Base-by-base conservation (phyloP, 2,329 filamentous ascomycete species). In the Erysiphe pulchra region DNA sequence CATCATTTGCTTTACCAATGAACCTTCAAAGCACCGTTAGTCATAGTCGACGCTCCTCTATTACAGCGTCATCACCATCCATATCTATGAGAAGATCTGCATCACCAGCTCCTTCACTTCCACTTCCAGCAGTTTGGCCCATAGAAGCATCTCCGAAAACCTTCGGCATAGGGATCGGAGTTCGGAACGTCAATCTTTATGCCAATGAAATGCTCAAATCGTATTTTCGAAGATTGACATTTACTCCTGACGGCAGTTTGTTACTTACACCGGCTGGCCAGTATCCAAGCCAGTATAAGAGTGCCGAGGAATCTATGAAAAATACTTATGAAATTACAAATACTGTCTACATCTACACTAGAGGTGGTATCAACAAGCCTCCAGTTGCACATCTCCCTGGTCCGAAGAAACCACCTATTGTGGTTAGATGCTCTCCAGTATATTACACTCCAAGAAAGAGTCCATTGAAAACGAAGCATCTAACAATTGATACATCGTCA, bases 371-470 rank as follows among this genome's bases (percentile, higher is more conserved):
- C 57, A 95, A 94, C 63, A 94, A 92, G 59, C 85, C 90, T 1
- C 90, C 90, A 2, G 80, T 95, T 47, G 85, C 87, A 7, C 90
- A 95, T 61, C 69, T 98, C 7, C 90, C 90, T 0, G 90, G 90
- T 1, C 87, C 95, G 62, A 98, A 94, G 67, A 98, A 98, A 61
- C 90, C 90, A 0, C 95, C 90, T 0, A 83, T 98, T 11, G 90
- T 86, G 1, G 83, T 98, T 48, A 83, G 83, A 57, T 98, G 90
- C 59, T 98, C 87, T 13, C 90, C 90, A 0, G 63, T 92, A 20
- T 77, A 82, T 53, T 98, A 95, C 61, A 83, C 77, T 0, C 65
- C 92, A 18, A 75, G 90, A 37, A 74, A 80, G 54, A 63, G 67
- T 0, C 62, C 70, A 0, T 75, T 77, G 10, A 62, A 71, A 4